Conservation (phyloP, 148 eudicot genomes). For the Heliosperma pusillum region DNA sequence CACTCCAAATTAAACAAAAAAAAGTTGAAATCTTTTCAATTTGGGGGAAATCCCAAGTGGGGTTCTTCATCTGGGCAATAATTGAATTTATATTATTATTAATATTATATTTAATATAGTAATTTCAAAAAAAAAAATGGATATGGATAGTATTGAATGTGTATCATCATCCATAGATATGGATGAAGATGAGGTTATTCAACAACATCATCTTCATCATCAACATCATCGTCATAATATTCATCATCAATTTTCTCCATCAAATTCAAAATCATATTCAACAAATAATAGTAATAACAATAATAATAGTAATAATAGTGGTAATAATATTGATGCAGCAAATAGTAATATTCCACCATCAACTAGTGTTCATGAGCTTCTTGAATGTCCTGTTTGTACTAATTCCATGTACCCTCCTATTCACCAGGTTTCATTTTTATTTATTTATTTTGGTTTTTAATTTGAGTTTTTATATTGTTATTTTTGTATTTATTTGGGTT, state of each 20-base stretch:
- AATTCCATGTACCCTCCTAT: constrained; percentile 98
- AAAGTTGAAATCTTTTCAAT: constrained; percentile 12
- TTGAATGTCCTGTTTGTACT: constrained; percentile 95
- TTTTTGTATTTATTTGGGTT: not conserved
- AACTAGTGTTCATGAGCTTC: constrained; percentile 90
- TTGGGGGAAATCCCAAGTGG: not conserved
- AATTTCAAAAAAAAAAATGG: constrained; percentile 38
- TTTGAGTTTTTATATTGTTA: not conserved
- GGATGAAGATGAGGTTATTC: constrained; percentile 61
- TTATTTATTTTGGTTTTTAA: not conserved
- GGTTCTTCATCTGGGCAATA: constrained; percentile 8
- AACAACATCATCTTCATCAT: constrained; percentile 26
- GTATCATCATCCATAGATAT: constrained; percentile 48
- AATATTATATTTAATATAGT: constrained; percentile 1
- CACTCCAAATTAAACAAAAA: no score
- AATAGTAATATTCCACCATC: constrained; percentile 38
- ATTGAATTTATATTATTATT: not conserved
- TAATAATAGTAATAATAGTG: not conserved
- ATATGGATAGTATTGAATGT: constrained; percentile 67
- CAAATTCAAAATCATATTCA: constrained; percentile 24
- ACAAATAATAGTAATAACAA: not conserved
- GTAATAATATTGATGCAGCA: not conserved
- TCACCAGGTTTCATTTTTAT: constrained; percentile 61
- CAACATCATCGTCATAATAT: constrained; percentile 24
- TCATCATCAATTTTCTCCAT: constrained; percentile 46